Evolutionary conservation across 108 stramenopile genomes (phyloP).

Genomic region (Stephanodiscus triporus): DNA sequence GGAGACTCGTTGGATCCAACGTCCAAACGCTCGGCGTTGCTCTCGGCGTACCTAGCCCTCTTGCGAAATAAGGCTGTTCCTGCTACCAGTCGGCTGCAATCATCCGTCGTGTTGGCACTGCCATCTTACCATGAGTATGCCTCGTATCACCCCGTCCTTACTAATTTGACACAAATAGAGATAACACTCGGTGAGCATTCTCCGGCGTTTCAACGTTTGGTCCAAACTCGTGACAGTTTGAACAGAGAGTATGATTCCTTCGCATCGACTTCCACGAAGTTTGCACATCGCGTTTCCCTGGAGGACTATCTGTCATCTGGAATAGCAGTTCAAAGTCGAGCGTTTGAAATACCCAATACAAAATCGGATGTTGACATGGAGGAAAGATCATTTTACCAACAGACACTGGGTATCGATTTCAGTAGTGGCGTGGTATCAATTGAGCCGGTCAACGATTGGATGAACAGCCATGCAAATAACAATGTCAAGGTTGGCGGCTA

Average conservation of each 20-base stretch:
- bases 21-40: background rate
- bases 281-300: constrained; percentile 7
- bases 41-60: background rate
- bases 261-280: constrained; percentile 14
- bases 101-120: background rate
- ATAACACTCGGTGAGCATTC: constrained; percentile 12
- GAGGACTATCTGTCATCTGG: constrained; percentile 22
- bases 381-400: constrained; percentile 1
- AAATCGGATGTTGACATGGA: constrained; percentile 6
- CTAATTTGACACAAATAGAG: constrained; percentile 7
- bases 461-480: constrained; percentile 19
- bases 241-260: constrained; percentile 22
- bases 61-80: constrained; percentile 2
- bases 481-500: constrained; percentile 24
- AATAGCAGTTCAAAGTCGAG: constrained; percentile 19
- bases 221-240: constrained; percentile 13
- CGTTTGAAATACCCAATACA: constrained; percentile 15
- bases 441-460: constrained; percentile 18
- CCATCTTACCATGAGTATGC: constrained; percentile 4
- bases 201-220: constrained; percentile 1
- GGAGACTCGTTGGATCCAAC: background rate
- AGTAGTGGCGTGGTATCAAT: constrained; percentile 13
- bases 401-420: constrained; percentile 14
- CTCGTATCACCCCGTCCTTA: constrained; percentile 14
- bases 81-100: background rate